A percentile compares a stretch with the other conserved stretches of the same genome.
These are phyloP conservation scores for Talaromyces nanjingensis DNA, from an alignment of 495 filamentous ascomycete genomes.

Conservation along the genomic window DNA sequence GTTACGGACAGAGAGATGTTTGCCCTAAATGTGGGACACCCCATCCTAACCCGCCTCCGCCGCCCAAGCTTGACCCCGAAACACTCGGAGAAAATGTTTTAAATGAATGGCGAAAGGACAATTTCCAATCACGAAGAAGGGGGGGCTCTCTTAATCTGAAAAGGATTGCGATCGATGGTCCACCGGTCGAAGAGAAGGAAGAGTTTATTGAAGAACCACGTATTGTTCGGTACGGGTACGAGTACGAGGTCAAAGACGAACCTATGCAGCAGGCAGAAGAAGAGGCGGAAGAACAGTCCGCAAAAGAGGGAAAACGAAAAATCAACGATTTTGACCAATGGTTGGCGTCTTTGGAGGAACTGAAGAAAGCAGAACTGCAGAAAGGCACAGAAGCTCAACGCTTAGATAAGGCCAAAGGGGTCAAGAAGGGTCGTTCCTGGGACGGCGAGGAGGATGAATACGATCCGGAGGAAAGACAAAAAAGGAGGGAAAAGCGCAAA, in stretches of 20 bases:
- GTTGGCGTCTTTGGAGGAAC: background rate
- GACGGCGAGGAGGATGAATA: slow-evolving; percentile 28
- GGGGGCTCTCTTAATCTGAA: background rate
- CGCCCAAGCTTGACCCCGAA: background rate
- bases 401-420: background rate
- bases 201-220: background rate
- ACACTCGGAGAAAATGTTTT: background rate
- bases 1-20: slow-evolving; percentile 16
- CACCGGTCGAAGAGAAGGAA: background rate
- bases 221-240: background rate
- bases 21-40: slow-evolving; percentile 27
- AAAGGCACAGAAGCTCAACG: background rate
- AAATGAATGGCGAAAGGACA: background rate
- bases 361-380: background rate
- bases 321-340: background rate
- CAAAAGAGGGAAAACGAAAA: background rate
- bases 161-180: background rate
- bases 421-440: background rate
- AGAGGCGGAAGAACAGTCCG: background rate
- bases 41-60: slow-evolving; percentile 15
- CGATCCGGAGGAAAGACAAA: slow-evolving; percentile 23
- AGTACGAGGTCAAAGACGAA: background rate
- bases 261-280: background rate
- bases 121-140: background rate
- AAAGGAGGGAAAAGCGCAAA: slow-evolving; percentile 33